Evolutionary conservation across 2,329 filamentous ascomycete genomes (phyloP), one percentile per base, ranked within the genome.

Genomic region (Lachnellula willkommii): DNA sequence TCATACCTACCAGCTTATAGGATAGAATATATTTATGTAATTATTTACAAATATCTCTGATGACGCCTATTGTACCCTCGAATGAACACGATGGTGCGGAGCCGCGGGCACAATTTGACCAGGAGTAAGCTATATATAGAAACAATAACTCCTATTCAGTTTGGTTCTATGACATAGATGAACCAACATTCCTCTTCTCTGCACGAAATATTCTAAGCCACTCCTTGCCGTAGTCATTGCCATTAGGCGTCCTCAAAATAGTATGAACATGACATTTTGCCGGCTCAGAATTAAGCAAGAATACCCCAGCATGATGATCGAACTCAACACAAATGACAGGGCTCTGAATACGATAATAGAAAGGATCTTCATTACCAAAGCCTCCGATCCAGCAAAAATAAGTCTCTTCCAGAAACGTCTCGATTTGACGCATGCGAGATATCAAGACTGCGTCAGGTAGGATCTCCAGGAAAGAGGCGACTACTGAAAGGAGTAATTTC

Each of bases 201-300:
- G 2, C 22, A 24, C 22, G 22, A 24, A 24, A 24, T 24, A 24
- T 24, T 24, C 22, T 24, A 32, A 67, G 22, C 36, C 66, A 55
- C 39, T 60, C 65, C 43, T 77, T 79, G 0, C 89, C 88, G 68
- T 92, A 92, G 67, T 93, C 89, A 0, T 88, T 89, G 0, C 74
- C 82, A 69, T 93, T 92, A 0, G 89, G 89, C 35, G 82, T 85
- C 37, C 89, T 72, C 60, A 89, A 71, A 52, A 90, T 72, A 0
- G 88, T 92, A 68, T 93, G 89, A 22, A 89, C 88, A 64, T 93
- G 89, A 64, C 89, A 93, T 70, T 88, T 89, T 35, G 83, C 84
- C 0, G 88, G 88, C 70, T 88, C 81, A 50, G 76, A 75, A 66
- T 92, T 93, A 1, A 78, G 83, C 65, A 93, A 70, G 63, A 91